phyloP scores from a whole-genome alignment of 2,329 filamentous ascomycete species.

The Verticillium klebahnii region DNA sequence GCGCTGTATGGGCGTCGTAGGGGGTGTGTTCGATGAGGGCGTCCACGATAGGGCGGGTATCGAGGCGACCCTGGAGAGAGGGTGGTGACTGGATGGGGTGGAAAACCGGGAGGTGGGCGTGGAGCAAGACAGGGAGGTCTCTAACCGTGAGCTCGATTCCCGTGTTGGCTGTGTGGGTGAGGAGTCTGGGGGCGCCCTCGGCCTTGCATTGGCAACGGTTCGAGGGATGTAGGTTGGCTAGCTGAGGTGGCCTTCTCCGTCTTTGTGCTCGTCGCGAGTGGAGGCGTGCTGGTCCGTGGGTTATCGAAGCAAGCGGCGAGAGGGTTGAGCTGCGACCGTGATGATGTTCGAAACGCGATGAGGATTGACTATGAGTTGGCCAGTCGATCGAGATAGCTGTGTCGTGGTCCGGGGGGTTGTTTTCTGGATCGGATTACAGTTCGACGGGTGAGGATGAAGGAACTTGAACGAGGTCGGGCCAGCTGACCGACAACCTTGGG shows the following conservation, averaged over 20 bases:
- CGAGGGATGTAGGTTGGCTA: neutral
- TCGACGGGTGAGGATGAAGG: constrained; percentile 1
- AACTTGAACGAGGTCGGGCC: constrained; percentile 1
- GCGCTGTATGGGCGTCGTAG: neutral
- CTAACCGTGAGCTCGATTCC: neutral
- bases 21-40: neutral
- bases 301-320: neutral
- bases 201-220: neutral
- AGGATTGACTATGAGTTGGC: neutral
- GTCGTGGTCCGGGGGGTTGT: neutral
- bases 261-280: neutral
- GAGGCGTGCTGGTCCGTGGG: neutral
- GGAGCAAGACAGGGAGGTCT: neutral
- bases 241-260: neutral
- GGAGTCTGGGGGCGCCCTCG: neutral
- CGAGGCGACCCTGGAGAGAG: neutral
- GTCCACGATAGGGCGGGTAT: neutral
- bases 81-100: neutral
- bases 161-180: neutral
- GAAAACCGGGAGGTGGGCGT: neutral
- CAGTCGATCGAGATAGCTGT: neutral
- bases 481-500: constrained; percentile 2
- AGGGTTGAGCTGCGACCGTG: neutral
- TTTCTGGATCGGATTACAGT: neutral
- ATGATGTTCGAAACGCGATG: neutral